Percentiles rank a stretch among this genome's conserved stretches.
phyloP scores from a whole-genome alignment of 495 filamentous ascomycete species.

The Hypoxylon perforatum region DNA sequence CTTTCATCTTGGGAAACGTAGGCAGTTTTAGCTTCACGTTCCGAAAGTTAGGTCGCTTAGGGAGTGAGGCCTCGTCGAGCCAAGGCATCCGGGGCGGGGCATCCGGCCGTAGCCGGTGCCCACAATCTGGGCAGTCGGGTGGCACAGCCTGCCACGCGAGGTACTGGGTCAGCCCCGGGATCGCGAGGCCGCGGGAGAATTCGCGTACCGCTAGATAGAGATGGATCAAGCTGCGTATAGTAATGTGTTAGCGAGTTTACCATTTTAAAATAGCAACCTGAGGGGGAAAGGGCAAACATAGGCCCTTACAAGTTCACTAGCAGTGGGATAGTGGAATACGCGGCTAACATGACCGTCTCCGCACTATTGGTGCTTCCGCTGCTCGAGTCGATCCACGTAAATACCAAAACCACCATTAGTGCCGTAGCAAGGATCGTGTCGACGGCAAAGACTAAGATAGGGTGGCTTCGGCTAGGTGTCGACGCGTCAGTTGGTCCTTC shows the following conservation, averaged over 20 bases:
- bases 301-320: conserved; percentile 53
- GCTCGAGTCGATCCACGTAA: conserved; percentile 49
- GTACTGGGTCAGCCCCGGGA: conserved; percentile 49
- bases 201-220: conserved; percentile 52
- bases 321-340: conserved; percentile 55
- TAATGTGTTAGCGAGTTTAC: conserved; percentile 3
- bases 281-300: background rate
- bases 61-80: conserved; percentile 47
- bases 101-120: conserved; percentile 47
- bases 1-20: conserved; percentile 30
- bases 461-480: conserved; percentile 39
- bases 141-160: conserved; percentile 51
- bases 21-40: conserved; percentile 36
- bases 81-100: conserved; percentile 49
- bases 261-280: background rate
- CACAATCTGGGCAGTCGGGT: conserved; percentile 55
- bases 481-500: conserved; percentile 8
- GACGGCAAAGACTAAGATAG: conserved; percentile 52
- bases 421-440: conserved; percentile 50
- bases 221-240: conserved; percentile 48
- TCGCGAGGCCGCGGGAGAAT: conserved; percentile 51
- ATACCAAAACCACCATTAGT: conserved; percentile 52
- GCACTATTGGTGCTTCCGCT: conserved; percentile 29
- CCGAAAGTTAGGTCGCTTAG: conserved; percentile 22
- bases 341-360: conserved; percentile 52